Conservation (phyloP, 495 filamentous ascomycete species). For the Talaromyces thailandensis region DNA sequence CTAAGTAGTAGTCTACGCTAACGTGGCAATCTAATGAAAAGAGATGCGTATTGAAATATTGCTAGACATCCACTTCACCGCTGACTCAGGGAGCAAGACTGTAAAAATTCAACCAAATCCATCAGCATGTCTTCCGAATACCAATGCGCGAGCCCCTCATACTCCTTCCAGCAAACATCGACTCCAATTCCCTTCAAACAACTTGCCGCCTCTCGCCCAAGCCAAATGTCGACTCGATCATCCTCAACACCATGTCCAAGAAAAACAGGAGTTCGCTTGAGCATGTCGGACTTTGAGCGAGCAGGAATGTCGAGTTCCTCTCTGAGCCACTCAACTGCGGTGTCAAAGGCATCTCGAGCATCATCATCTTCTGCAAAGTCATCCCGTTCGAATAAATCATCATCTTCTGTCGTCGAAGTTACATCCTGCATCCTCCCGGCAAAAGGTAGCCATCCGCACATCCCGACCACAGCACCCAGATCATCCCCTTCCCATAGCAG, state of each 20-base stretch:
- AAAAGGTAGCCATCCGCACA: constrained; percentile 50
- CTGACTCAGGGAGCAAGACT: neutral
- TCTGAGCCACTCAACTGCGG: neutral
- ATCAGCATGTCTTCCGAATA: constrained; percentile 27
- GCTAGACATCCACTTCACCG: neutral
- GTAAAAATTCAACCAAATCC: neutral
- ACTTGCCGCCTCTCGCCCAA: constrained; percentile 26
- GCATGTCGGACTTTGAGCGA: neutral
- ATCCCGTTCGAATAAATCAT: constrained; percentile 12
- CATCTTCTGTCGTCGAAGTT: constrained; percentile 6
- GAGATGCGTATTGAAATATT: neutral
- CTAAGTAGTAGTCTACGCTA: neutral
- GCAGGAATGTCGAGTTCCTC: neutral
- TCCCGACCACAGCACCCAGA: constrained; percentile 39
- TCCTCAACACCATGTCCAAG: constrained; percentile 41
- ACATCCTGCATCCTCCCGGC: constrained; percentile 22
- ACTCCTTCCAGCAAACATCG: constrained; percentile 34
- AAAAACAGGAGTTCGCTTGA: constrained; percentile 27
- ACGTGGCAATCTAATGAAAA: neutral
- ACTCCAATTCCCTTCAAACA: constrained; percentile 26
- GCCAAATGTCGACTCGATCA: constrained; percentile 27
- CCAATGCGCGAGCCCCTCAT: constrained; percentile 42
- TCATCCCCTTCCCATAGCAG: constrained; percentile 19
- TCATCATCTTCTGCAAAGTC: constrained; percentile 12
- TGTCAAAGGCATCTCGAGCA: constrained; percentile 6